Evolutionary conservation across 108 stramenopile genomes (phyloP), one percentile per base, ranked within the genome.

Genomic region (Conticribra weissflogii): DNA sequence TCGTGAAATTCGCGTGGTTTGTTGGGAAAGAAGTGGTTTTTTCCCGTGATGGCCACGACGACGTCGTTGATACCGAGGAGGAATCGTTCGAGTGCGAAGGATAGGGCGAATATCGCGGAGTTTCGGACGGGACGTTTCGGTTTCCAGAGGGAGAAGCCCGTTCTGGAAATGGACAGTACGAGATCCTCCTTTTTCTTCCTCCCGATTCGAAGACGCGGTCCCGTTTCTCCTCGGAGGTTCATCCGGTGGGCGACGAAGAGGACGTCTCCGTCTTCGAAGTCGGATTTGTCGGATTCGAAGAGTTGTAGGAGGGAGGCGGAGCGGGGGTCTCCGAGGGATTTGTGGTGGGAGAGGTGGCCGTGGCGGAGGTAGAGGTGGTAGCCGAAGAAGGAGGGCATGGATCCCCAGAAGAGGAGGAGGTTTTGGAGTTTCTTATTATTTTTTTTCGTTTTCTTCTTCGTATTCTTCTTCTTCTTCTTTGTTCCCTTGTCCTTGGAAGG

Each of bases 211-310:
- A 90, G 79, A 22, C 50, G 70, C 27, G 90, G 90, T 46, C 86
- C 91, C 31, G 82, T 79, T n/a, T 68, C 74, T 0, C 88, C 88
- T 66, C 79, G 73, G 3, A 89, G 71, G 24, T 89, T 89, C 88
- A 89, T 88, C n/a, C 91, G 61, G 80, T 92, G 91, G 15, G 91
- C 81, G 28, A 87, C 88, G 69, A 92, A 92, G 32, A 92, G 59
- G 2, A 92, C 81, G 74, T 92, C 91, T 3, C 91, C 91, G 67
- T 92, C 91, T 72, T 92, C 91, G 75, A 92, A 92, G 24, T 85
- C 81, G 15, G 28, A 57, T 64, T 80, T 59, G 45, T 75, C 29
- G 12, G 88, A 89, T 48, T 84, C 76, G 57, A 92, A 92, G n/a
- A 92, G 54, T 59, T 77, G 56, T 32, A 55, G 48, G 4, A 91